Evolutionary conservation across 805 yeast species (phyloP), one percentile per base, ranked within the genome.

Genomic region (Wickerhamomyces silvicola): DNA sequence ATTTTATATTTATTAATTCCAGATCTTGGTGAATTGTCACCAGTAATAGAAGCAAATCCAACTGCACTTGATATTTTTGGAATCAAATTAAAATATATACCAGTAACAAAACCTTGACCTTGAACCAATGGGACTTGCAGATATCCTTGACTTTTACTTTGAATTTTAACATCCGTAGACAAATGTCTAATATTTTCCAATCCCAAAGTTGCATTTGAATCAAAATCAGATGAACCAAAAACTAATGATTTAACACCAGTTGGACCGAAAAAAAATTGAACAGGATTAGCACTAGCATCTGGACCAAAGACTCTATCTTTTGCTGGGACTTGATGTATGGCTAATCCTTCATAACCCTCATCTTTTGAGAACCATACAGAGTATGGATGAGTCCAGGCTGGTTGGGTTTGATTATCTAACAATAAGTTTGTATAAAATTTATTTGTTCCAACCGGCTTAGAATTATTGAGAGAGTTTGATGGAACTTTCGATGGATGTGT

Each of bases 311-410:
- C 94, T 38, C 72, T 57, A 42, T 81, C 85, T 6, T 62, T 45
- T 3, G 67, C 65, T 4, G 64, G 63, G 1, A 80, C 72, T 45
- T 84, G 86, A 18, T 82, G 69, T 29, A 81, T 62, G 1, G 84
- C 87, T 32, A 83, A 50, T 2, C 94, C 94, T 30, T 55, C 56
- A 34, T 55, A 64, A 7, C 46, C 50, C 20, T 57, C 60, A 33
- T 68, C 75, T 33, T 63, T 72, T 7, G 78, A 61, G 39, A 65
- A 65, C 90, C 88, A 83, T 6, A 81, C 58, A 19, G 84, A 73
- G 48, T 82, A 83, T 2, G 95, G 95, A 44, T 81, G 86, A 0
- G 90, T 75, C 87, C 88, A 84, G 0, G 77, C 70, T 0, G 90
- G 84, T 35, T 72, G 63, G 3, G 75, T 71, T 49, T 81, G 90